Evolutionary conservation across 2,329 filamentous ascomycete species (phyloP), one percentile per base, ranked within the genome.

Genomic region (Aciculosporium take): DNA sequence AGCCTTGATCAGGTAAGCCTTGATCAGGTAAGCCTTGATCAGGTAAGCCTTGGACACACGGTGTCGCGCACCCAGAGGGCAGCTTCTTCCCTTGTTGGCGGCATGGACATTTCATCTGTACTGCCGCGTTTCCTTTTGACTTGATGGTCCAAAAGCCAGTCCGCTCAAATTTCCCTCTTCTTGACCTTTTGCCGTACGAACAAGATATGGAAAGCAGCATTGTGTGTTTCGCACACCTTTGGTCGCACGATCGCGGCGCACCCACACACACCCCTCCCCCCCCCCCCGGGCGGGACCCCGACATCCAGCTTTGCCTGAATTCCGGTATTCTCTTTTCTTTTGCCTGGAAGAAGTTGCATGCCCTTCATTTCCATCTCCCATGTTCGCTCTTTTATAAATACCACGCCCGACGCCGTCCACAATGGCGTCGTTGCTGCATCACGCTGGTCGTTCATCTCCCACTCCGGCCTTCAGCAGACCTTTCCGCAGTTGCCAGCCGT

Each of bases 331-430:
- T 30, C n/a, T 20, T 31, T 23, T 18, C 4, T 33, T 37, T 37
- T 15, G 37, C 21, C 8, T 37, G 25, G 8, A 34, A n/a, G 34
- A 10, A 29, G 25, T 28, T 18, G 29, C 30, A 30, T n/a, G n/a
- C n/a, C n/a, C n/a, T n/a, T n/a, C n/a, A n/a, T n/a, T n/a, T n/a
- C n/a, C n/a, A n/a, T n/a, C n/a, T 35, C 13, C 20, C 33, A 46
- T 46, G 39, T 46, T 40, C n/a, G 35, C 42, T 36, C 42, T 36
- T n/a, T 31, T 46, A 46, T 46, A 46, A 46, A 46, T 46, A 46
- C 42, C 29, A 37, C 23, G 32, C 41, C 35, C 38, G 28, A 44
- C 28, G 32, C 17, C 40, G 20, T 46, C 37, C 33, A 30, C 15
- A 31, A 42, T 39, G 29, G 15, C n/a, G 28, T 39, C 21, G 30